A percentile compares a stretch with the other conserved stretches of the same genome.
Evolutionary conservation across 169 alveolate species (phyloP).

Genomic region (Plasmodium berghei): DNA sequence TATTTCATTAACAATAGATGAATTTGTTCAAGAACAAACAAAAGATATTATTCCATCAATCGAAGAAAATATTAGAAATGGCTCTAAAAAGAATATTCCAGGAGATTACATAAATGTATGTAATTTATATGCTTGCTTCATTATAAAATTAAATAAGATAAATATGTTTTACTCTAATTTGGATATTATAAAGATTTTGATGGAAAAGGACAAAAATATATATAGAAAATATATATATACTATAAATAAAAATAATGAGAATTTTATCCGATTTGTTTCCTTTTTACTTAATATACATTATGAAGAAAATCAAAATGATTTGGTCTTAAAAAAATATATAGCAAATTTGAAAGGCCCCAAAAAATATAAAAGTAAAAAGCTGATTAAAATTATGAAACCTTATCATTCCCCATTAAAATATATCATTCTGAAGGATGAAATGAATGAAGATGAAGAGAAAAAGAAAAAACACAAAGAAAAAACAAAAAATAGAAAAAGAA

Average conservation of each 20-base stretch:
- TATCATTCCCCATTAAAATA: slow-evolving; percentile 76
- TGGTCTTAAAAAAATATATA: slow-evolving; percentile 45
- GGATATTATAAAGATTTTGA: slow-evolving; percentile 55
- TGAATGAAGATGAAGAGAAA: slow-evolving; percentile 23
- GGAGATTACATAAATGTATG: not conserved
- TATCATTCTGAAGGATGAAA: slow-evolving; percentile 69
- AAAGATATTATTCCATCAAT: slow-evolving; percentile 4
- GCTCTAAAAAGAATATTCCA: not conserved
- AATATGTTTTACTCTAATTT: slow-evolving; percentile 64
- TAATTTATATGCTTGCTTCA: slow-evolving; percentile 19
- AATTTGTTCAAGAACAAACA: slow-evolving; percentile 27
- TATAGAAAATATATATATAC: slow-evolving; percentile 66
- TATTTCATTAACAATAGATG: slow-evolving; percentile 50
- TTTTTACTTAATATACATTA: slow-evolving; percentile 40
- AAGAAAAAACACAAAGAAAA: not conserved
- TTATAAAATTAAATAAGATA: slow-evolving; percentile 57
- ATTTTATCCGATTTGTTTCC: slow-evolving; percentile 39
- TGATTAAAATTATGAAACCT: slow-evolving; percentile 61
- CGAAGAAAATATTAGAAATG: no score
- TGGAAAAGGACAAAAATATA: slow-evolving; percentile 24
- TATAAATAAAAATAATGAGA: slow-evolving; percentile 59
- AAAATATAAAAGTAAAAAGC: slow-evolving; percentile 58
- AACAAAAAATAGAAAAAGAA: slow-evolving; percentile 3
- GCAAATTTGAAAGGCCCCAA: slow-evolving; percentile 44
- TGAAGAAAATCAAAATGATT: slow-evolving; percentile 58